Conservation (phyloP, 2,329 filamentous ascomycete genomes). For the Pseudophaeomoniella oleicola region DNA sequence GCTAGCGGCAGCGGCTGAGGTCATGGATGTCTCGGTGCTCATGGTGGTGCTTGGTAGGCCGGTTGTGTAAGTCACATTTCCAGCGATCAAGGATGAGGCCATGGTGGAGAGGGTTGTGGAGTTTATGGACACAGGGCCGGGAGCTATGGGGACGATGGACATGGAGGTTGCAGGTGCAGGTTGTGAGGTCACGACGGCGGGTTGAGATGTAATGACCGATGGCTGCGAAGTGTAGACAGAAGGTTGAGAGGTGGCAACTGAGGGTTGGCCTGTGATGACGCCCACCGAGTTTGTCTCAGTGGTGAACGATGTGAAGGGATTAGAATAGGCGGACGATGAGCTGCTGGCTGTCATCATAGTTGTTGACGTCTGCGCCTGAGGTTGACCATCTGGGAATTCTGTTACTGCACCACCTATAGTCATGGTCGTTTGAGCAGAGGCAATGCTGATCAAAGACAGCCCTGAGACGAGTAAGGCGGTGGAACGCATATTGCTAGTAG, state of each 20-base stretch:
- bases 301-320: background rate
- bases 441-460: background rate
- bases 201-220: conserved; percentile 18
- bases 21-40: background rate
- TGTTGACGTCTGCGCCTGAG: background rate
- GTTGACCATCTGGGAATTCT: background rate
- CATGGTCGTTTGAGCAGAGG: background rate
- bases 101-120: background rate
- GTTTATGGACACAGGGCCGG: background rate
- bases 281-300: no score
- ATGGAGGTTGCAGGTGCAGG: conserved; percentile 15
- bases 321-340: no score
- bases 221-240: conserved; percentile 35
- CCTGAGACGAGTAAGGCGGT: background rate
- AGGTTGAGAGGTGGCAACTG: no score
- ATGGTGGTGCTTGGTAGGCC: background rate
- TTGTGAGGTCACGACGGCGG: conserved; percentile 16
- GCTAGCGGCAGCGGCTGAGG: background rate
- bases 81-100: background rate
- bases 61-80: background rate
- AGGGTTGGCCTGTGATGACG: no score
- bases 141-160: conserved; percentile 14
- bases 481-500: background rate
- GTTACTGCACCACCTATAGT: background rate
- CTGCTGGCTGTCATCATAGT: no score